Evolutionary conservation across 2,329 filamentous ascomycete species (phyloP), one percentile per base, ranked within the genome.

Genomic region (Sclerotinia spermophila): DNA sequence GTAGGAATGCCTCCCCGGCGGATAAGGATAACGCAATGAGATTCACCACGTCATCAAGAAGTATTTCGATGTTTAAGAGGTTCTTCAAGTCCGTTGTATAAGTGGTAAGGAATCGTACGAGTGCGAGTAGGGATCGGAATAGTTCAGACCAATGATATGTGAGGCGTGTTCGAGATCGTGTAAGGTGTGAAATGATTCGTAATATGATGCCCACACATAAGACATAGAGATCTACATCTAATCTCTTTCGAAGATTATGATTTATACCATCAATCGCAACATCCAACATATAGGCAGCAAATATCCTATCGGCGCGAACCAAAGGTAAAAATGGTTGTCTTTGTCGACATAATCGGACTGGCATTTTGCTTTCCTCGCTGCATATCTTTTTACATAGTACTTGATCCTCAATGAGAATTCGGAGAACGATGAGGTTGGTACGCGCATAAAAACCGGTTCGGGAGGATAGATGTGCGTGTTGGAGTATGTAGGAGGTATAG

Each of bases 131-230:
- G 2, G 92, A 92, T 66, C 94, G 90, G 89, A 97, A 99, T 40
- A 99, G 87, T 77, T 98, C 94, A 1, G 93, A 90, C 96, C 96
- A 99, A 82, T 99, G 96, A 79, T 97, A 97, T 24, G 85, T 81
- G 27, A 98, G 85, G 45, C 96, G 91, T 44, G 90, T 94, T 76
- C 93, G 90, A 64, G 91, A 92, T 74, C 92, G 90, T 59, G 92
- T 93, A 53, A 98, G 86, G 79, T 95, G 92, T 10, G 93, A 93
- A 51, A 98, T 86, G 67, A 96, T 84, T 58, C 95, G 90, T 69
- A 96, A 85, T 74, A 97, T 85, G 72, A 97, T 92, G 24, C 92
- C 92, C 21, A 97, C 85, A 74, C 89, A 92, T 33, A 96, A 87
- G 33, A 89, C 91, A 79, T 97, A 97, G 45, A 98, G 86, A 48